Conservation (phyloP, 139 green algal genomes). For the Pycnococcus provasolii region DNA sequence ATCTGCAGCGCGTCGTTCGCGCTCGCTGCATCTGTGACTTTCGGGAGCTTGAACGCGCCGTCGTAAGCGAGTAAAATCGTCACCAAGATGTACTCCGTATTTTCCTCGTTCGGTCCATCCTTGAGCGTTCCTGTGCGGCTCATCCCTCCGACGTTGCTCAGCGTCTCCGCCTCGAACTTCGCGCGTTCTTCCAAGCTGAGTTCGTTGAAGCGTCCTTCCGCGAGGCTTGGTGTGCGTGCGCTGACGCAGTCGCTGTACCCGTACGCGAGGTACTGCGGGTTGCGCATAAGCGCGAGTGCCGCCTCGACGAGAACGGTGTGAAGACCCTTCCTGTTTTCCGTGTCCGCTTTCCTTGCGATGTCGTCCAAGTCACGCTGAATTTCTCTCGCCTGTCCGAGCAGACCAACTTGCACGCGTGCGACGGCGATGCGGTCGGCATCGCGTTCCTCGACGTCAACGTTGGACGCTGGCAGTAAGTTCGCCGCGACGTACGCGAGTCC, state of each 20-base stretch:
- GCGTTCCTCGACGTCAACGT: no score
- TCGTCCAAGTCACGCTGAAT: constrained; percentile 79
- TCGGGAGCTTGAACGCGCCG: constrained; percentile 14
- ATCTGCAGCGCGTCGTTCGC: constrained; percentile 8
- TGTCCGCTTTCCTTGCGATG: constrained; percentile 72
- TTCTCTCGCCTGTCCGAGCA: constrained; percentile 68
- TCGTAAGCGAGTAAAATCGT: constrained; percentile 18
- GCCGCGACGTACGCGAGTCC: no score
- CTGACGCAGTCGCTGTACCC: constrained; percentile 30
- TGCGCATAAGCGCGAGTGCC: constrained; percentile 72
- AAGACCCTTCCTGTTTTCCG: constrained; percentile 53
- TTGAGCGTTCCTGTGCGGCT: background rate
- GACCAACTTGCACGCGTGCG: constrained; percentile 55
- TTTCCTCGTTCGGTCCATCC: no score
- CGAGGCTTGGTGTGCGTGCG: constrained; percentile 34
- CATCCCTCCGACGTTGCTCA: constrained; percentile 68
- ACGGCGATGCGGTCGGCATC: constrained; percentile 2
- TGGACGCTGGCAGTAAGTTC: no score
- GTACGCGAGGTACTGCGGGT: constrained; percentile 80
- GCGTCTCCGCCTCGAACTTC: constrained; percentile 91
- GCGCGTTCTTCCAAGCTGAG: constrained; percentile 50
- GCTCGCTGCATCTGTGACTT: background rate
- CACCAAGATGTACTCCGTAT: constrained; percentile 23
- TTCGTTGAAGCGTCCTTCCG: constrained; percentile 62
- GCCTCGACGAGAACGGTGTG: constrained; percentile 58